Conservation (phyloP, 352 stramenopile genomes). For the Halophytophthora batemanensis region DNA sequence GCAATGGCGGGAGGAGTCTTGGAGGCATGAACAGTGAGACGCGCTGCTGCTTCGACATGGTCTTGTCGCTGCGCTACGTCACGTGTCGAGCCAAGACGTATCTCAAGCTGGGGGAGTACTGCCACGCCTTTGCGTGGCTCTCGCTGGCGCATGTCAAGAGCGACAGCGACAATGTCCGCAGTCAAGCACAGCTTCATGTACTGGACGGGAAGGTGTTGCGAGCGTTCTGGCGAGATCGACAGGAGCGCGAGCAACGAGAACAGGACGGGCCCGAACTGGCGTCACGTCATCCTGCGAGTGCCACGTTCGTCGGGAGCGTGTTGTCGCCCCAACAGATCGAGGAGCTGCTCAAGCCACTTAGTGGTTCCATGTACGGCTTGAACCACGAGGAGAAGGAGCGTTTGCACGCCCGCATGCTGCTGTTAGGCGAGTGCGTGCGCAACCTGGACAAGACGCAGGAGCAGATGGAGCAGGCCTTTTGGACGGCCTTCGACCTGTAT, state of each 20-base stretch:
- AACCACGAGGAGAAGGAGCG: conserved; percentile 54
- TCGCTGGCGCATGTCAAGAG: conserved; percentile 76
- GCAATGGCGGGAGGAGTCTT: conserved; percentile 54
- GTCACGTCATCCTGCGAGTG: conserved; percentile 8
- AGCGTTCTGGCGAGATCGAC: conserved; percentile 52
- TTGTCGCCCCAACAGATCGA: conserved; percentile 41
- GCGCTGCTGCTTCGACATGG: conserved; percentile 81
- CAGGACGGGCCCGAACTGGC: conserved; percentile 16
- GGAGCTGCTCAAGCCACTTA: conserved; percentile 51
- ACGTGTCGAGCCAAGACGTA: conserved; percentile 63
- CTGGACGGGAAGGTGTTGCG: conserved; percentile 63
- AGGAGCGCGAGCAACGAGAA: conserved; percentile 29
- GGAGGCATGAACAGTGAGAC: conserved; percentile 74
- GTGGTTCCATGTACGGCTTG: conserved; percentile 62
- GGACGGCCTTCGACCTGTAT: conserved; percentile 70
- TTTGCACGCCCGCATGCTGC: conserved; percentile 46
- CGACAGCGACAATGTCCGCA: conserved; percentile 65
- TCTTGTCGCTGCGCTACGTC: conserved; percentile 71
- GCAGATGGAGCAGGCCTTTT: conserved; percentile 52
- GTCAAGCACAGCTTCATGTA: conserved; percentile 62
- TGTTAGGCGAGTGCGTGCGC: conserved; percentile 45
- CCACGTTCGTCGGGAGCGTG: conserved; percentile 20
- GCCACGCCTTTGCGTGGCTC: conserved; percentile 66
- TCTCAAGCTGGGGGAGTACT: conserved; percentile 46
- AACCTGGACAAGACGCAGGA: conserved; percentile 48